phyloP scores from a whole-genome alignment of 2,329 filamentous ascomycete genomes.

The Fusarium papillatum region DNA sequence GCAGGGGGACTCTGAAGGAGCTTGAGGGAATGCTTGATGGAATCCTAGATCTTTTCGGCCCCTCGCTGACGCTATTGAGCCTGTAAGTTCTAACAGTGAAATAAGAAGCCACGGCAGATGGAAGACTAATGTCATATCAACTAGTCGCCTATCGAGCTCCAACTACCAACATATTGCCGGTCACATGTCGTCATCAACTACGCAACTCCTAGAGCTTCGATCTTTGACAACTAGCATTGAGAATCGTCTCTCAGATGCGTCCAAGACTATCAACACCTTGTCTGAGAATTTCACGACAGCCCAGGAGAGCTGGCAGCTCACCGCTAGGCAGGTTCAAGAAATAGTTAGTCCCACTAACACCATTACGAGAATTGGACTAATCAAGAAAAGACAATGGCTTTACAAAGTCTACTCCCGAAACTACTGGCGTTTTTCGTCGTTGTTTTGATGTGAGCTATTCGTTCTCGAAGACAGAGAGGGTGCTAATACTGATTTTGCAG shows the following conservation, averaged over 20 bases:
- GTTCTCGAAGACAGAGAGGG: not conserved
- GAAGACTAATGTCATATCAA: rapidly evolving
- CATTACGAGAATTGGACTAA: not conserved
- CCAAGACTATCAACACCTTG: not conserved
- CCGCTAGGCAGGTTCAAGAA: not conserved
- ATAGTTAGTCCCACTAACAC: not conserved
- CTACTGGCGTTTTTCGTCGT: not conserved
- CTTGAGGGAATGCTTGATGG: not conserved
- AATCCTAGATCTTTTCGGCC: too few species aligned
- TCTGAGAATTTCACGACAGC: not conserved
- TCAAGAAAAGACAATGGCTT: not conserved
- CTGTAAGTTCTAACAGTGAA: too few species aligned
- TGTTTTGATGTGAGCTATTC: not conserved
- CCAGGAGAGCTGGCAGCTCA: not conserved
- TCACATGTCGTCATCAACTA: too few species aligned
- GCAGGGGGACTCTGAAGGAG: not conserved
- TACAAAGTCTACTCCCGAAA: not conserved
- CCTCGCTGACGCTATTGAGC: too few species aligned
- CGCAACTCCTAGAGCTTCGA: too few species aligned
- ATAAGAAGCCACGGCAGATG: too few species aligned
- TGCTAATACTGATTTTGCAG: not conserved
- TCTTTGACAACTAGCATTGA: too few species aligned
- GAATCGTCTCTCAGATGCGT: too few species aligned
- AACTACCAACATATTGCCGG: too few species aligned
- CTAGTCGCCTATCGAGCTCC: too few species aligned